A percentile compares a stretch with the other conserved stretches of the same genome.
Evolutionary conservation across 2,329 filamentous ascomycete species (phyloP).

Genomic region (Pseudogymnoascus sp.): DNA sequence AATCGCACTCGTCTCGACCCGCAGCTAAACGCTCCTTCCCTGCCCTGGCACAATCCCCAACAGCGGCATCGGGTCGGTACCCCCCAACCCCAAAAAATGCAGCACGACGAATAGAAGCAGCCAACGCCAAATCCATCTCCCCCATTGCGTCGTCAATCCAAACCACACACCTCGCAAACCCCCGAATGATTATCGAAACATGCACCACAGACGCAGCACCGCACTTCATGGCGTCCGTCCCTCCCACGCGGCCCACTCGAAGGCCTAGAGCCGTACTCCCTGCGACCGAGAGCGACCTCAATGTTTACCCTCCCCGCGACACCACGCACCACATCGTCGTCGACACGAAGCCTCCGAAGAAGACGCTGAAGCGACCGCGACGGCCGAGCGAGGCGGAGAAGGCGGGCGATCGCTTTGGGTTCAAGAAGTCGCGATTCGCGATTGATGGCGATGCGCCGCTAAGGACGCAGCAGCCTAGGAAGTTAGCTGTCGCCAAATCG

Average conservation of each 20-base stretch:
- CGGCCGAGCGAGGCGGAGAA: background rate
- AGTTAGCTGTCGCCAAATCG: background rate
- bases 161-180: background rate
- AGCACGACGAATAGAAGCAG: background rate
- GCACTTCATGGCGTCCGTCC: background rate
- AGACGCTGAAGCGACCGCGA: background rate
- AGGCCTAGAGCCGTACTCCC: background rate
- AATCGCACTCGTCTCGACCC: slow-evolving; percentile 2
- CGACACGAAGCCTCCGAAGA: background rate
- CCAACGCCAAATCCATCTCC: background rate
- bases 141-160: background rate
- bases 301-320: background rate
- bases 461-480: background rate
- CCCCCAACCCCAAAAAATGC: background rate
- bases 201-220: background rate
- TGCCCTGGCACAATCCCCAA: background rate
- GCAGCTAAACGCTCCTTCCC: background rate
- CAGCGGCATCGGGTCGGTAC: background rate
- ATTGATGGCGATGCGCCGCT: background rate
- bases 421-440: background rate
- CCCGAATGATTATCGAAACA: slow-evolving; percentile 8
- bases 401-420: background rate
- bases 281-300: background rate
- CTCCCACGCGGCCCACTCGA: slow-evolving; percentile 1
- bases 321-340: background rate